Conservation (phyloP, 768 basidiomycete species). For the Tubosaeta sp. region DNA sequence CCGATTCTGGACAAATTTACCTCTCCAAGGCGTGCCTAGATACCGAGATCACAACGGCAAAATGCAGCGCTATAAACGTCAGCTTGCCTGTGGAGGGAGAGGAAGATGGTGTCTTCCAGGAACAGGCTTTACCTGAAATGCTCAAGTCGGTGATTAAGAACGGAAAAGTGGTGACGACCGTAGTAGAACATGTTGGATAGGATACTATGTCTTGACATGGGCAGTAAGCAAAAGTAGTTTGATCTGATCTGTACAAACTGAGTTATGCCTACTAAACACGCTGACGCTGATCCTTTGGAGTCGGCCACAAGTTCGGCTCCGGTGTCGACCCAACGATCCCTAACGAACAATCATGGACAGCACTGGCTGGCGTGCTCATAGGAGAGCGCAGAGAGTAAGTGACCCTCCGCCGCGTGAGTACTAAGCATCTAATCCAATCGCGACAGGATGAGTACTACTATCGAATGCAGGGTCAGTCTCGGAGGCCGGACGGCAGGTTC, state of each 20-base stretch:
- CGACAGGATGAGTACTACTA: slow-evolving; percentile 30
- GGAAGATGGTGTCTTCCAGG: slow-evolving; percentile 88
- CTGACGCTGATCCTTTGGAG: too few species aligned
- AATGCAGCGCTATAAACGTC: slow-evolving; percentile 91
- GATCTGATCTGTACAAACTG: too few species aligned
- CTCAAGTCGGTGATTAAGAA: slow-evolving; percentile 75
- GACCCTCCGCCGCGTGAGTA: slow-evolving; percentile 1
- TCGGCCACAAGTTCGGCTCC: neutral
- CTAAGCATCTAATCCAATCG: slow-evolving; percentile 9
- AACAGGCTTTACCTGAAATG: slow-evolving; percentile 94
- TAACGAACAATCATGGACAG: slow-evolving; percentile 53
- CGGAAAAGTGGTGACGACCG: slow-evolving; percentile 82
- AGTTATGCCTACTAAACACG: too few species aligned
- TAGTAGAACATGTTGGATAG: slow-evolving; percentile 82
- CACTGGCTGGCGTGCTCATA: slow-evolving; percentile 70
- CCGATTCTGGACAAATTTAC: slow-evolving; percentile 94
- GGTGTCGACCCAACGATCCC: neutral
- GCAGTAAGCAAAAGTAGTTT: too few species aligned
- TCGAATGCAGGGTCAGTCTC: slow-evolving; percentile 22
- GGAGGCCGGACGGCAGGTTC: slow-evolving; percentile 48
- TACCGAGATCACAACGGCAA: slow-evolving; percentile 88
- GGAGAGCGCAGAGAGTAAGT: slow-evolving; percentile 54
- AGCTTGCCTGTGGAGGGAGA: slow-evolving; percentile 81
- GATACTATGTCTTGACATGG: too few species aligned
- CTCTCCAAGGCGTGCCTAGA: slow-evolving; percentile 77